Evolutionary conservation across 192 early-diverging fungal species (phyloP), one percentile per base, ranked within the genome.

Genomic region (Rhizoclosmatium sp.): DNA sequence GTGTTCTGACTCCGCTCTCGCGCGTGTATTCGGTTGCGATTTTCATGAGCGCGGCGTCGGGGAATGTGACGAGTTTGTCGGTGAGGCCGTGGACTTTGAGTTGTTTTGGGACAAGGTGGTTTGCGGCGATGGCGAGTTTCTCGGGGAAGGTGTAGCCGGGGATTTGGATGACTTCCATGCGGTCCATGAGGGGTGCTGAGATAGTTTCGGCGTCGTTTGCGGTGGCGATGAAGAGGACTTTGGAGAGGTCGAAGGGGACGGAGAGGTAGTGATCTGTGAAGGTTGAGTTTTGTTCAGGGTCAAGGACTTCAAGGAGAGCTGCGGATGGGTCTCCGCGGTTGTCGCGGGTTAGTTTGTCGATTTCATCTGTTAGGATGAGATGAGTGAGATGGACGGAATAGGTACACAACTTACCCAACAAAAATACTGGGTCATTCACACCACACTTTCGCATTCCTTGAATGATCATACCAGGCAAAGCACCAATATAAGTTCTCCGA

Each of bases 181-280:
- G 90, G 82, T 96, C 95, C 19, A 94, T 65, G 4, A 96, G 77
- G 2, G 95, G 93, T 21, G 86, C 87, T 0, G 94, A 91, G 68
- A 96, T 95, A 0, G 92, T 93, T 42, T 93, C 91, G 2, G 89
- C 65, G 19, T 90, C 88, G 72, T 96, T 96, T 59, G 93, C 93
- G 3, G 95, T 96, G 16, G 93, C 93, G 70, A 96, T 93, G 71
- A 96, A 96, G 3, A 96, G 82, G 2, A 96, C 88, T 44, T 87
- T 87, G 21, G 87, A 88, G 3, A 90, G 79, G 59, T 91, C 88
- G 65, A 88, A 87, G 3, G 84, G 82, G 5, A 94, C 87, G 75
- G 93, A 93, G 42, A 95, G 68, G 78, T 94, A 95, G 77, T 96
- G 94, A 80, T 95, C 95, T 0, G 85, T 87, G 80, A 96, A 96